Conservation (phyloP, 2,329 filamentous ascomycete genomes). For the Ophiostoma sp. region DNA sequence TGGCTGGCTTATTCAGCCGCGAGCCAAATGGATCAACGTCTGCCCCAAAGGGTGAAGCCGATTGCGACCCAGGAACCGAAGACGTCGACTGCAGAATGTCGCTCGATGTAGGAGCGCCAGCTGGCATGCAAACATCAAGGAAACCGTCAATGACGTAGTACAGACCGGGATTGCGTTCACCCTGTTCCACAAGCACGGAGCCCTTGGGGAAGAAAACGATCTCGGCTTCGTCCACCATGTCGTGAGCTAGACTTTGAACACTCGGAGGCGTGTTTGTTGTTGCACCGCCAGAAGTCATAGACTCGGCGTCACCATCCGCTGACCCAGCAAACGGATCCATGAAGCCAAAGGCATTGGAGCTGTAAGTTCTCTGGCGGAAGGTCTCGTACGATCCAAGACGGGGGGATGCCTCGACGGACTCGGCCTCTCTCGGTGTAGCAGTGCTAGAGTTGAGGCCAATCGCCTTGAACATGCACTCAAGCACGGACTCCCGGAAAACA, state of each 20-base stretch:
- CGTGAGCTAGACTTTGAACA: constrained; percentile 67
- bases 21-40: constrained; percentile 12
- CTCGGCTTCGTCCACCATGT: constrained; percentile 88
- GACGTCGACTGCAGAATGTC: constrained; percentile 42
- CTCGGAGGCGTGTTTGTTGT: constrained; percentile 61
- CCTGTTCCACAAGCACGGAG: constrained; percentile 91
- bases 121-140: constrained; percentile 84
- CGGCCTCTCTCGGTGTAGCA: constrained; percentile 63
- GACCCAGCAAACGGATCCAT: constrained; percentile 81
- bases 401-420: constrained; percentile 83
- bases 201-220: constrained; percentile 97
- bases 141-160: constrained; percentile 99
- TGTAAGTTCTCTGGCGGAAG: constrained; percentile 76
- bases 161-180: constrained; percentile 90
- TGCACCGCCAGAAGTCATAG: constrained; percentile 67
- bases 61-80: constrained; percentile 25
- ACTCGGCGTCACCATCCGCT: constrained; percentile 82
- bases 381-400: constrained; percentile 81
- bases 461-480: constrained; percentile 94
- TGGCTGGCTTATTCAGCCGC: neutral
- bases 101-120: constrained; percentile 52
- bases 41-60: constrained; percentile 30
- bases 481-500: constrained; percentile 82
- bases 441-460: constrained; percentile 76
- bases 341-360: constrained; percentile 82